A percentile compares a stretch with the other conserved stretches of the same genome.
phyloP scores from a whole-genome alignment of 805 yeast genomes.

The Starmera amethionina region DNA sequence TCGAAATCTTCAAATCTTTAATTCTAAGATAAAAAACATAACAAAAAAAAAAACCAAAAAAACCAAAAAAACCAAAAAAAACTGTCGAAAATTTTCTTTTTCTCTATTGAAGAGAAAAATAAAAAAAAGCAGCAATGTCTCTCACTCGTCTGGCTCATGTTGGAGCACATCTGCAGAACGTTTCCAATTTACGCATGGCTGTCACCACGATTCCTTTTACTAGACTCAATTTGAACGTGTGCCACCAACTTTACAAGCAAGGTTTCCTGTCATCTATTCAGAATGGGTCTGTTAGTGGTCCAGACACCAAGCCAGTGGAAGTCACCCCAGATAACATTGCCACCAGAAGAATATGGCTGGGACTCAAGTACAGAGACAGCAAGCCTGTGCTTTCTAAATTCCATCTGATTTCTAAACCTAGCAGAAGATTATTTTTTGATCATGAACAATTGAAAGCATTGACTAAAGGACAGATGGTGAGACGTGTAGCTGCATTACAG shows the following conservation, averaged over 20 bases:
- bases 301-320: conserved; percentile 66
- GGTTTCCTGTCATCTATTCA: conserved; percentile 82
- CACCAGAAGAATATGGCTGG: conserved; percentile 84
- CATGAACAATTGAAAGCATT: conserved; percentile 58
- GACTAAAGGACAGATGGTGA: conserved; percentile 65
- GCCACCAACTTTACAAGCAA: conserved; percentile 78
- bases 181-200: conserved; percentile 63
- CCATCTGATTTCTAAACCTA: conserved; percentile 75
- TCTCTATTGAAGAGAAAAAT: neutral
- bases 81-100: too few species aligned
- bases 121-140: conserved; percentile 45
- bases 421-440: conserved; percentile 57
- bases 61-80: too few species aligned
- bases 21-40: too few species aligned
- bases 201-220: conserved; percentile 78
- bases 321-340: conserved; percentile 82
- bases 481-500: conserved; percentile 69
- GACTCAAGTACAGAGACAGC: conserved; percentile 77
- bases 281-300: conserved; percentile 77
- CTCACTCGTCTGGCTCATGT: conserved; percentile 74
- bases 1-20: too few species aligned
- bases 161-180: conserved; percentile 85
- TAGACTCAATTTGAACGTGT: conserved; percentile 72
- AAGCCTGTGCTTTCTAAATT: conserved; percentile 67
- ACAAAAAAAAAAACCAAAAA: too few species aligned